phyloP scores from a whole-genome alignment of 2,329 filamentous ascomycete species.

The Cercospora janseana region DNA sequence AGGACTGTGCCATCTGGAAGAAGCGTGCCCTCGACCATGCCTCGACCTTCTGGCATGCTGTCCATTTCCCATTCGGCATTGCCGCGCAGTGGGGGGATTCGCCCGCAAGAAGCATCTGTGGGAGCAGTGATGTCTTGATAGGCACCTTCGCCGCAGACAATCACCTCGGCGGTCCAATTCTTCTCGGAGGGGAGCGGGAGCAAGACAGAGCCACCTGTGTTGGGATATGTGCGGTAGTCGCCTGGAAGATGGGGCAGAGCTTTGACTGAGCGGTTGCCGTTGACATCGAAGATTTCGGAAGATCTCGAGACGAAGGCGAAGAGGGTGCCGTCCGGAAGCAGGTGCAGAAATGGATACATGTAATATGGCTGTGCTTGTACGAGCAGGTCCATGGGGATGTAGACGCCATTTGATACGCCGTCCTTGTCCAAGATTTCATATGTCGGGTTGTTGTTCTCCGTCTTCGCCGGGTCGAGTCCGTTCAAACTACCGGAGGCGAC shows the following conservation, averaged over 20 bases:
- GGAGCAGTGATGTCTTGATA: conserved; percentile 61
- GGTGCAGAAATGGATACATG: conserved; percentile 63
- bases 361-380: conserved; percentile 53
- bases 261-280: conserved; percentile 56
- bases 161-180: conserved; percentile 57
- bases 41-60: conserved; percentile 56
- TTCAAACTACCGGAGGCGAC: conserved; percentile 61
- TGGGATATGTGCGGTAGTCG: conserved; percentile 64
- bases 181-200: conserved; percentile 61
- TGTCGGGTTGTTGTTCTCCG: conserved; percentile 62
- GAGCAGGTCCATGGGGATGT: conserved; percentile 54
- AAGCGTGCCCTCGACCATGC: conserved; percentile 60
- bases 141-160: conserved; percentile 65
- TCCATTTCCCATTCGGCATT: conserved; percentile 65
- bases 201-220: conserved; percentile 62
- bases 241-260: conserved; percentile 62
- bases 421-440: conserved; percentile 57
- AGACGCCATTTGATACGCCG: conserved; percentile 50
- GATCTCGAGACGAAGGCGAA: conserved; percentile 59
- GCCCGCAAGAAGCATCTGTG: conserved; percentile 62
- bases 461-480: conserved; percentile 54
- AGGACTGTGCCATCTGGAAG: conserved; percentile 60
- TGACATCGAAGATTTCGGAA: conserved; percentile 55
- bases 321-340: conserved; percentile 56
- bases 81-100: conserved; percentile 56